Base-by-base conservation (phyloP, 1,284 basidiomycete genomes). In the Gastroboletus turbinatus region DNA sequence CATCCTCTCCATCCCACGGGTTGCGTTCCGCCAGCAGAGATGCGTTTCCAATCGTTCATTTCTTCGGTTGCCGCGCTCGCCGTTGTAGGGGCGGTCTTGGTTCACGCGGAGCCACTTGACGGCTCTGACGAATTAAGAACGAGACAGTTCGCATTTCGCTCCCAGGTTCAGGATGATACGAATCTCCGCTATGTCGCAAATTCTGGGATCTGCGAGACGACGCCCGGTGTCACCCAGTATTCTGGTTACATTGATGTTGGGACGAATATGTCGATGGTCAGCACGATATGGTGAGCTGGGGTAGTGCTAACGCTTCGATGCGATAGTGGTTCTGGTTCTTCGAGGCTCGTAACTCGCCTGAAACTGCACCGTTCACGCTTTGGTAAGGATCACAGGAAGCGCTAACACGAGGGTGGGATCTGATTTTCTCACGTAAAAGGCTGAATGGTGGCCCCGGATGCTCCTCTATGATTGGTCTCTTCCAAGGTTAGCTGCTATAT, bases 131-230 rank as follows among this genome's bases (percentile, higher is more conserved):
- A 38, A 16, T 8, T 16, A 13, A 13, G 21, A 42, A 3, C 48
- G 13, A 30, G 11, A 23, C 52, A 49, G 1, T 2, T 43, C 1
- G 8, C 13, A 5, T 64, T 68, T 44, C 63, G 11, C 16, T 73
- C 71, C 11, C 29, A 57, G 27, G 54, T 49, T 17, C 59, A 62
- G 25, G 35, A 55, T 3, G 59, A 58, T 36, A 64, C 68, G 2
- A 69, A 61, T 40, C 63, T 88, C 13, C 78, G 82, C 16, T 85
- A 80, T 63, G 78, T 87, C 7, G 72, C 76, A 25, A 78, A 89
- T 61, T 87, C 85, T 6, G 87, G 87, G 1, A 78, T 89, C 6
- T 91, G 88, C 64, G 88, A 91, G 70, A 87, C 82, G 6, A 87
- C 85, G 0, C 80, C 84, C 1, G 82, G 81, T 0, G 87, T 90